These are phyloP conservation scores for Arabis hirsuta DNA, from an alignment of 345 rosid genomes.

Conservation along the genomic window DNA sequence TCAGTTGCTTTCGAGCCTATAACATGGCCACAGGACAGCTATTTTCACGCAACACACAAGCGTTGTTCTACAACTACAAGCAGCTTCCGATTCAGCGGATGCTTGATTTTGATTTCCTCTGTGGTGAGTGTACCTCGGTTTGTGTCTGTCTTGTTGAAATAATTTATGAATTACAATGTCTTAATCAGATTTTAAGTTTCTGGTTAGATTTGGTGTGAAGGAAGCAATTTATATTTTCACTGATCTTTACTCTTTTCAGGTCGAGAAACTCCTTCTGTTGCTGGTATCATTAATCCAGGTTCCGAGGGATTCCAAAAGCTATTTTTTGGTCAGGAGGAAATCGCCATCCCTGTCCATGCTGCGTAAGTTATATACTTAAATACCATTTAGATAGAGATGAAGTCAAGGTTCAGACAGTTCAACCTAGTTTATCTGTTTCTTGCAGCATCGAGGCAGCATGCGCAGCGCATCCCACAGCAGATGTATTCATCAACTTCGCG, in stretches of 20 bases:
- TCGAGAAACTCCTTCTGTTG: constrained; percentile 95
- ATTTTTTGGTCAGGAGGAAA: constrained; percentile 98
- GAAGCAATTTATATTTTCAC: not conserved
- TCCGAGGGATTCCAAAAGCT: constrained; percentile 97
- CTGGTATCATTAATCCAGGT: constrained; percentile 94
- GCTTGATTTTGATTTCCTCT: constrained; percentile 99
- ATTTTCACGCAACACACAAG: constrained; percentile 85
- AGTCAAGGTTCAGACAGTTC: not conserved
- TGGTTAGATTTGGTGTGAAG: not conserved
- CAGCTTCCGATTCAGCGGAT: constrained; percentile 96
- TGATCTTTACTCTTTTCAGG: constrained; percentile 48
- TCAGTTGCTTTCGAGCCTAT: constrained; percentile 50
- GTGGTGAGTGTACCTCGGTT: constrained; percentile 55
- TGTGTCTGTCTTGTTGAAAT: not conserved
- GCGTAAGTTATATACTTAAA: constrained; percentile 48
- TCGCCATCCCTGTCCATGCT: constrained; percentile 95
- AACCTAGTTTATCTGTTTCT: constrained; percentile 28
- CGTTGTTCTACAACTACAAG: constrained; percentile 92
- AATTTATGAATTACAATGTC: not conserved
- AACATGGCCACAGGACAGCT: constrained; percentile 92
- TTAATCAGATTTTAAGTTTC: not conserved
- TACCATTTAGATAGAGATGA: not conserved
- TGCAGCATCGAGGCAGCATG: constrained; percentile 94
- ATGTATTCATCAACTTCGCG: constrained; percentile 94
- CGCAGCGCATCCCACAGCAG: constrained; percentile 93